A percentile compares a stretch with the other conserved stretches of the same genome.
phyloP scores from a whole-genome alignment of 2,329 filamentous ascomycete genomes.

The Drechslerella coelobrocha region DNA sequence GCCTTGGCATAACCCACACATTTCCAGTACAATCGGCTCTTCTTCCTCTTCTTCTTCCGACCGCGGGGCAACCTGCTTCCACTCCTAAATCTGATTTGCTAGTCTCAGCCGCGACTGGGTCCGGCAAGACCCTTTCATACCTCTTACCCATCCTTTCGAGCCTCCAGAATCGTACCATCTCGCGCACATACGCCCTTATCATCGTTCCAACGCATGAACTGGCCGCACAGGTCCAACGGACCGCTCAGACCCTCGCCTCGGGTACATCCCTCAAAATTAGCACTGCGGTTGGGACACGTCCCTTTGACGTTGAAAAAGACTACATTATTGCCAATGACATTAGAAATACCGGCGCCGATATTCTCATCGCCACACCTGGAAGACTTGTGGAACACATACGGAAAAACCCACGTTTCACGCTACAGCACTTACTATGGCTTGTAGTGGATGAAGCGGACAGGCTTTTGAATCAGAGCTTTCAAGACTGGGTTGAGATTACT shows the following conservation, averaged over 20 bases:
- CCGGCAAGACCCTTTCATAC: conserved; percentile 93
- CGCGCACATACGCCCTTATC: conserved; percentile 77
- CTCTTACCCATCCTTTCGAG: conserved; percentile 82
- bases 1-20: conserved; percentile 73
- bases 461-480: conserved; percentile 86
- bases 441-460: conserved; percentile 95
- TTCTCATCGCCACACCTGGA: conserved; percentile 90
- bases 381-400: conserved; percentile 89
- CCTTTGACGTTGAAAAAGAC: conserved; percentile 71
- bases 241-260: conserved; percentile 75
- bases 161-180: conserved; percentile 70
- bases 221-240: conserved; percentile 81
- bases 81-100: conserved; percentile 76
- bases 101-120: conserved; percentile 91
- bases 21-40: conserved; percentile 81
- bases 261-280: conserved; percentile 79
- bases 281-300: conserved; percentile 80
- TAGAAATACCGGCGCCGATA: conserved; percentile 70
- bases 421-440: conserved; percentile 82
- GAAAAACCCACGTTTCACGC: conserved; percentile 79
- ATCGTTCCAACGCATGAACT: conserved; percentile 90
- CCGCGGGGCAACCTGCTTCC: conserved; percentile 2
- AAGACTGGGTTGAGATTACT: conserved; percentile 82
- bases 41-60: conserved; percentile 75
- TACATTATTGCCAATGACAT: conserved; percentile 64